Evolutionary conservation across 73 alveolate species (phyloP).

Genomic region (Paramecium tetraurelia): DNA sequence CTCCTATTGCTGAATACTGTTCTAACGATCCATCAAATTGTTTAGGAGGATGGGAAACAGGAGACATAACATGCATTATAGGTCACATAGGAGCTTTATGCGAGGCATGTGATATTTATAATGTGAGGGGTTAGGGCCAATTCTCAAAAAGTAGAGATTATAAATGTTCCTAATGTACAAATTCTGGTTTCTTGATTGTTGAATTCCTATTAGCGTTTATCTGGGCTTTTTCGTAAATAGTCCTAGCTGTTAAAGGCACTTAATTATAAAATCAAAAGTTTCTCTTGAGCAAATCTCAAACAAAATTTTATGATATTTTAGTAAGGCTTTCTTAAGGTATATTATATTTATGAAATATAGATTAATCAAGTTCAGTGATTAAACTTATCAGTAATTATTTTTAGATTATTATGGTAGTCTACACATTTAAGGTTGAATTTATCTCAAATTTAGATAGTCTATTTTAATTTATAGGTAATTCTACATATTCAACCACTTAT

Average conservation of each 20-base stretch:
- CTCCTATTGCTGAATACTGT: background rate
- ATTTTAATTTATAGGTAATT: background rate
- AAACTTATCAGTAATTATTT: background rate
- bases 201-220: background rate
- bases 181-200: background rate
- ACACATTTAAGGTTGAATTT: background rate
- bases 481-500: background rate
- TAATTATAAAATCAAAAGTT: background rate
- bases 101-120: conserved; percentile 48
- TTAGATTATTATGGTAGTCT: background rate
- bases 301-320: background rate
- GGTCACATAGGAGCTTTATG: conserved; percentile 62
- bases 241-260: background rate
- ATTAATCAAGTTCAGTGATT: background rate
- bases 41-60: conserved; percentile 52
- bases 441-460: background rate
- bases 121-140: conserved; percentile 14
- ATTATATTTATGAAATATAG: background rate
- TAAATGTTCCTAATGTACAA: conserved; percentile 32
- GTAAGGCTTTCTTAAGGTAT: background rate
- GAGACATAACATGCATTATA: background rate
- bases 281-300: background rate
- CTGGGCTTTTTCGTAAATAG: background rate
- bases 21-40: conserved; percentile 12
- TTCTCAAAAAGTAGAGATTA: conserved; percentile 20